phyloP scores from a whole-genome alignment of 2,329 filamentous ascomycete species.

The Leptographium lundbergii region DNA sequence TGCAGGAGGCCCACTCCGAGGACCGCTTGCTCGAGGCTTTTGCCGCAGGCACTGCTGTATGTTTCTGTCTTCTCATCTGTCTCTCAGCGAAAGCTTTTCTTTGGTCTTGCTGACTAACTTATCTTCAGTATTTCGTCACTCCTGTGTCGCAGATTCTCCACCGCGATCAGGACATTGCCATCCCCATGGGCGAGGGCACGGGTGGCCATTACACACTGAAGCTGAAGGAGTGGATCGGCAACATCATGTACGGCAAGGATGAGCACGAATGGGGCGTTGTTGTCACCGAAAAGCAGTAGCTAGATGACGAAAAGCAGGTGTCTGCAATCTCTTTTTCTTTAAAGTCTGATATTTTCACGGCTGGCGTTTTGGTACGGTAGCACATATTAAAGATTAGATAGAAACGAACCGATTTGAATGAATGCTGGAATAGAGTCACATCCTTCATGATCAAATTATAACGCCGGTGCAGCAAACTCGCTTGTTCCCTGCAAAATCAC shows the following conservation, averaged over 20 bases:
- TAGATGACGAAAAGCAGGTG: background rate
- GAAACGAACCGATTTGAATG: background rate
- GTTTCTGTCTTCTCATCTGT: slow-evolving; percentile 28
- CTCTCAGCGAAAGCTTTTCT: background rate
- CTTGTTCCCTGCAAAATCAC: background rate
- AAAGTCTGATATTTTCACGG: background rate
- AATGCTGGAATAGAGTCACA: background rate
- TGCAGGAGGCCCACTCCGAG: slow-evolving; percentile 59
- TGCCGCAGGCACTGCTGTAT: slow-evolving; percentile 72
- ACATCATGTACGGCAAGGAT: slow-evolving; percentile 63
- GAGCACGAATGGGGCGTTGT: slow-evolving; percentile 59
- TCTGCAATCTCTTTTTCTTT: background rate
- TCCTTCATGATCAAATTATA: background rate
- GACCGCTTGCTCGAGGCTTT: slow-evolving; percentile 76
- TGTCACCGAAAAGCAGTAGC: slow-evolving; percentile 37
- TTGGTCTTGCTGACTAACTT: slow-evolving; percentile 8
- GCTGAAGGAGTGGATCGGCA: slow-evolving; percentile 54
- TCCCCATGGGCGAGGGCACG: slow-evolving; percentile 44
- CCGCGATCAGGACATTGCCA: slow-evolving; percentile 47
- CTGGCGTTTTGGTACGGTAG: background rate
- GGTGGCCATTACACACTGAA: slow-evolving; percentile 43
- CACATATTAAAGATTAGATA: background rate
- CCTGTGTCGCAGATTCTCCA: slow-evolving; percentile 58
- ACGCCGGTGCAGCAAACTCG: background rate
- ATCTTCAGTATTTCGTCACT: slow-evolving; percentile 52